Base-by-base conservation (phyloP, 176 grass and related monocot genomes). In the Carex kokanica region DNA sequence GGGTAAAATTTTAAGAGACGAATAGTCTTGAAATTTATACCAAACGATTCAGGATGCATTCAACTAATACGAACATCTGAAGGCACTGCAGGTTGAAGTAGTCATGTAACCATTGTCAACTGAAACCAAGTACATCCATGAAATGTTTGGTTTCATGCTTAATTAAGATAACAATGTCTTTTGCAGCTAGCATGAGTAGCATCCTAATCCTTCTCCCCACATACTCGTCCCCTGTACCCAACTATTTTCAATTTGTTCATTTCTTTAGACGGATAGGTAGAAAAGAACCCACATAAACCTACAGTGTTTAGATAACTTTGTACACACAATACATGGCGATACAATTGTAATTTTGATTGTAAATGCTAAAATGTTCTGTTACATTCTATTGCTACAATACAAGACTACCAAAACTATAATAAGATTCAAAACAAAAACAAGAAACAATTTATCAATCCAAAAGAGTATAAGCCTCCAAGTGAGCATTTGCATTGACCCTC, bases 341-440 rank as follows among this genome's bases (percentile, higher is more conserved):
- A 14, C 70, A 25, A 25, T 14, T 6, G 32, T 3, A 74, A 51
- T 6, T 24, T 24, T 51, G 70, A 47, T 12, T 14, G 43, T 6
- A 27, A 27, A 51, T 15, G 25, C 20, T 45, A 53, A 52, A 52
- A 74, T 71, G 36, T 4, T 20, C 32, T 45, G 32, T 41, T 21
- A 21, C 38, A 71, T 45, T 70, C 36, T 70, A 69, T 25, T 74
- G 70, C 12, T 52, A 51, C 41, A 24, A 52, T 74, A 52, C 43
- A 74, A 52, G 5, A 52, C 71, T 74, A 74, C 20, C 43, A 74
- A 74, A 74, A 74, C 21, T 74, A 23, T 29, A 53, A 74, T 24
- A 74, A 8, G 45, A 53, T 27, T 53, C 71, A 52, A 74, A 74
- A 73, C 41, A 21, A 49, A 47, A 45, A 72, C 36, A 73, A 23